phyloP scores from a whole-genome alignment of 2,329 filamentous ascomycete species.

The Cercospora berteroae region DNA sequence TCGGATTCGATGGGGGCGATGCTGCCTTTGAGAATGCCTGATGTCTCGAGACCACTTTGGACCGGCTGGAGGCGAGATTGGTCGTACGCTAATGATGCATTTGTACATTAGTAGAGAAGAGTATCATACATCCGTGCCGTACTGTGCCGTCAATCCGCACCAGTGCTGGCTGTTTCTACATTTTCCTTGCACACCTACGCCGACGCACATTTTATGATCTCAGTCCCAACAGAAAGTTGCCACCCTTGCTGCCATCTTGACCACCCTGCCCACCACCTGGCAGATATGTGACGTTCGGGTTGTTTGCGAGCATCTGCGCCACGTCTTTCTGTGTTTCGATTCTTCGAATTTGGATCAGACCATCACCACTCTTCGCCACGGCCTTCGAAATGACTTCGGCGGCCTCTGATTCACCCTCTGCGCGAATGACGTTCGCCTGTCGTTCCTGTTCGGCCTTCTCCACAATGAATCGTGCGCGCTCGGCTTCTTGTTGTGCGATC shows the following conservation, averaged over 20 bases:
- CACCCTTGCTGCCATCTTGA: constrained; percentile 53
- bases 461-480: constrained; percentile 95
- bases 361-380: constrained; percentile 88
- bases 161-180: not conserved
- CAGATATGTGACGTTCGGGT: constrained; percentile 95
- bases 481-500: constrained; percentile 98
- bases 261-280: constrained; percentile 65
- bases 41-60: not conserved
- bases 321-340: constrained; percentile 97
- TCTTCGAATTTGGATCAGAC: constrained; percentile 90
- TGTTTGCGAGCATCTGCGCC: constrained; percentile 79
- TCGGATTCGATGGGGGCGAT: constrained; percentile 61
- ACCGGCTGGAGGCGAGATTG: not conserved
- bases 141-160: not conserved
- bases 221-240: constrained; percentile 66
- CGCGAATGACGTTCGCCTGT: constrained; percentile 96
- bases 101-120: constrained; percentile 18
- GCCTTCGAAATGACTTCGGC: constrained; percentile 94
- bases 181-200: not conserved
- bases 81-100: not conserved
- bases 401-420: constrained; percentile 95
- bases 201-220: constrained; percentile 45
- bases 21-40: not conserved
- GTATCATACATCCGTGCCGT: constrained; percentile 18
- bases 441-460: constrained; percentile 98